Percentiles rank a stretch among this genome's conserved stretches.
Evolutionary conservation across 345 rosid species (phyloP).

Genomic region (Kernera saxatilis): DNA sequence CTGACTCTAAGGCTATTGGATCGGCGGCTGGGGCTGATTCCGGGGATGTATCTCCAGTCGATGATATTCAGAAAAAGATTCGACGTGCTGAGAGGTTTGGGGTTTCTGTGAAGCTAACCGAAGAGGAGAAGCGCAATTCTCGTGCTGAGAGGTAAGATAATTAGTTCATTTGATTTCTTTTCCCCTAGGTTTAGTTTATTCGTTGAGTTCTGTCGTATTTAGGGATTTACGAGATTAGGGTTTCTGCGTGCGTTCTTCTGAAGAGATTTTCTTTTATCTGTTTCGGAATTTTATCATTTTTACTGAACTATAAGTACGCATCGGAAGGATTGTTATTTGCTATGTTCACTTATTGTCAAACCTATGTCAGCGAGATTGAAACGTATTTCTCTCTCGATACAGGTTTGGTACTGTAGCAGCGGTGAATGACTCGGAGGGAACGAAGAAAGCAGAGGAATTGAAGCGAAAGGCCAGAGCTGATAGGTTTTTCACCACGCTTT

Average conservation of each 20-base stretch:
- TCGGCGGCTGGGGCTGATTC: slow-evolving; percentile 9
- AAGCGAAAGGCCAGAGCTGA: slow-evolving; percentile 95
- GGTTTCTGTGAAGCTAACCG: slow-evolving; percentile 62
- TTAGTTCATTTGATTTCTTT: background rate
- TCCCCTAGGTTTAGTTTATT: background rate
- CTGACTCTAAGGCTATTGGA: slow-evolving; percentile 31
- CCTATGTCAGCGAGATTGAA: background rate
- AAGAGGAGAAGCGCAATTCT: slow-evolving; percentile 85
- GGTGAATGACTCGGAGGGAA: slow-evolving; percentile 34
- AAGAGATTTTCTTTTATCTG: background rate
- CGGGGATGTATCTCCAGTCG: slow-evolving; percentile 35
- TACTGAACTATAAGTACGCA: background rate
- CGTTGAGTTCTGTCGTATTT: background rate
- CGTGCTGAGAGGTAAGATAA: slow-evolving; percentile 75
- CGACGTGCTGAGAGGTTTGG: slow-evolving; percentile 97
- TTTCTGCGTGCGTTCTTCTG: background rate
- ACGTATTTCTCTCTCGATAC: background rate
- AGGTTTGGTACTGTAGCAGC: slow-evolving; percentile 70
- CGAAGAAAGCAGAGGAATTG: slow-evolving; percentile 63
- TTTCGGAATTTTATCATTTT: background rate
- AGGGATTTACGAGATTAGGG: slow-evolving; percentile 19
- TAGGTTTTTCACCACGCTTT: slow-evolving; percentile 42
- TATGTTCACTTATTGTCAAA: background rate
- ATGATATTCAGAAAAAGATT: slow-evolving; percentile 66
- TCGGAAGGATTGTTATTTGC: background rate